Evolutionary conservation across 176 grass and related monocot species (phyloP).

Genomic region (Luzula sylvatica): DNA sequence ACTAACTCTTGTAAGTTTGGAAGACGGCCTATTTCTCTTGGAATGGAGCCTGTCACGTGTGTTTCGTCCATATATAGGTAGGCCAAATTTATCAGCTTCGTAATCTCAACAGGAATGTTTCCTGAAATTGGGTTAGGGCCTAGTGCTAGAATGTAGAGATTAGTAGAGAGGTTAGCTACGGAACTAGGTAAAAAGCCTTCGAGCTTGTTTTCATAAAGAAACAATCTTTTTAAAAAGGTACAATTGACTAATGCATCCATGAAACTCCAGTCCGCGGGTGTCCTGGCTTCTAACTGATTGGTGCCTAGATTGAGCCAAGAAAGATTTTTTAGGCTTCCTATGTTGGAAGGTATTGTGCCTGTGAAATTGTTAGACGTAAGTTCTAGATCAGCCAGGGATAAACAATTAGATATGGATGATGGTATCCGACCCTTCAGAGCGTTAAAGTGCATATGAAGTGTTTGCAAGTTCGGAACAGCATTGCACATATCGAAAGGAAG

Average conservation of each 20-base stretch:
- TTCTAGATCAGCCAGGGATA: slow-evolving; percentile 4
- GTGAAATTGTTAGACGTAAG: slow-evolving; percentile 9
- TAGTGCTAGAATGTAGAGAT: not conserved
- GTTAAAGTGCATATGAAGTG: not conserved
- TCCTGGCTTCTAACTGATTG: slow-evolving; percentile 17
- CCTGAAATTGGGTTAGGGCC: slow-evolving; percentile 7
- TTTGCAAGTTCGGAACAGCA: not conserved
- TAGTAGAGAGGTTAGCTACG: slow-evolving; percentile 23
- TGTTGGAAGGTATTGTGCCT: slow-evolving; percentile 11
- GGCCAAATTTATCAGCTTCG: slow-evolving; percentile 8
- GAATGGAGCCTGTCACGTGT: slow-evolving; percentile 8
- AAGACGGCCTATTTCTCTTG: slow-evolving; percentile 6
- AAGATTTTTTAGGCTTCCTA: slow-evolving; percentile 16
- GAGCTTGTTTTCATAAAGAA: slow-evolving; percentile 10
- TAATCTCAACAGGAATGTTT: slow-evolving; percentile 9
- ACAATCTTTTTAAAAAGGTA: not conserved
- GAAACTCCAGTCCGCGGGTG: slow-evolving; percentile 14
- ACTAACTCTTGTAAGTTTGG: not conserved
- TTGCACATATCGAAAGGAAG: slow-evolving; percentile 21
- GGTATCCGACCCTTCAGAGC: not conserved
- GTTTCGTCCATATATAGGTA: not conserved
- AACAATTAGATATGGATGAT: slow-evolving; percentile 27
- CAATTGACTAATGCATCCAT: slow-evolving; percentile 19
- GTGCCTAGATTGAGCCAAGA: not conserved
- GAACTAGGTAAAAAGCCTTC: slow-evolving; percentile 14